A percentile compares a stretch with the other conserved stretches of the same genome.
These are phyloP conservation scores for Hemerocallis citrina DNA, from an alignment of 106 monocot species.

Conservation along the genomic window DNA sequence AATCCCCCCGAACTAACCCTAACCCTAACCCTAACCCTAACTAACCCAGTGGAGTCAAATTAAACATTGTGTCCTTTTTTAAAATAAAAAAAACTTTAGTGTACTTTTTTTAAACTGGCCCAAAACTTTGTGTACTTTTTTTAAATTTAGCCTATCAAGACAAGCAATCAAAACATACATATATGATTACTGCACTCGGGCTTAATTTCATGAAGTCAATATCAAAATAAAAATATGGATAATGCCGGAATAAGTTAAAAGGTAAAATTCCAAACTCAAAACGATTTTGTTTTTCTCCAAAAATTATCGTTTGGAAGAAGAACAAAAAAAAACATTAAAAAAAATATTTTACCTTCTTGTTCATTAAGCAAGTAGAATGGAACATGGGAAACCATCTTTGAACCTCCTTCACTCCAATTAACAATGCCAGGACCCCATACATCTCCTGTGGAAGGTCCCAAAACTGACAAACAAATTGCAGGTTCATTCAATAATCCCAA, in stretches of 20 bases:
- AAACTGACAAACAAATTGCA: constrained; percentile 66
- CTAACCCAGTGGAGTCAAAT: too few relatives aligned
- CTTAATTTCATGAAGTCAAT: not conserved
- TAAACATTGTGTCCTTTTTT: too few relatives aligned
- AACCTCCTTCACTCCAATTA: constrained; percentile 70
- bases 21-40: too few relatives aligned
- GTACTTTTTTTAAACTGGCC: too few relatives aligned
- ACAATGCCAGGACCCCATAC: constrained; percentile 54
- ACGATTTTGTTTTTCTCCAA: not conserved
- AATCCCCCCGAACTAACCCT: too few relatives aligned
- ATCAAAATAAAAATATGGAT: not conserved
- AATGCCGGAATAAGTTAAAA: not conserved
- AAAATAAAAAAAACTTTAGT: too few relatives aligned
- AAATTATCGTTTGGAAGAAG: not conserved
- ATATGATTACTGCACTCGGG: too few relatives aligned
- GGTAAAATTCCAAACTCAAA: not conserved
- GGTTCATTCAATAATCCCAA: constrained; percentile 86
- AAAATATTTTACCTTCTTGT: constrained; percentile 65
- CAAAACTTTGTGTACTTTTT: too few relatives aligned
- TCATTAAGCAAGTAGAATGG: constrained; percentile 80
- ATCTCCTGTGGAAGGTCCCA: constrained; percentile 45
- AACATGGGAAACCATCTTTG: constrained; percentile 74
- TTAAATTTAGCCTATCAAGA: too few relatives aligned
- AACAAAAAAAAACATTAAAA: too few relatives aligned
- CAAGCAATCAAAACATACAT: too few relatives aligned